Base-by-base conservation (phyloP, 768 basidiomycete genomes). In the Boletus fagicola region DNA sequence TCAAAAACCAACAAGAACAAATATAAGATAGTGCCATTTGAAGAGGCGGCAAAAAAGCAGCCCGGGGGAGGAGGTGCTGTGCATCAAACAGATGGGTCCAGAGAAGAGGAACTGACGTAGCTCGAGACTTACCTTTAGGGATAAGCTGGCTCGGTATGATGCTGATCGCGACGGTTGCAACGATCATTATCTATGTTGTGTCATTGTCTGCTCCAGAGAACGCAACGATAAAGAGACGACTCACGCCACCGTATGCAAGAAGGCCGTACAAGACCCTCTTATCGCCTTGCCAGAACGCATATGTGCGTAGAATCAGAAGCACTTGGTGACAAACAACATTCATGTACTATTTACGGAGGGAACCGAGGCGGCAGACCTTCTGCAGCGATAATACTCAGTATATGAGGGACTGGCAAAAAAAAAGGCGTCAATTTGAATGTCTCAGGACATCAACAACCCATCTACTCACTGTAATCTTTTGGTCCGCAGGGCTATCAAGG, bases 301-400 rank as follows among this genome's bases (percentile, higher is more conserved):
- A 65, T 5, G 65, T 68, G 53, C 59, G 62, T 20, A 65, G 24
- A 48, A 58, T 9, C 3, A 66, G 54, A 33, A 66, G 59, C 31
- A 45, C 66, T 68, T 42, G 18, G 18, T 20, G 11, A 40, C 30
- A 24, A 30, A 40, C 8, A 10, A 39, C 4, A n/a, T 50, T 47
- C 33, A 36, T 30, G 22, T 2, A 6, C 12, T 13, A 16, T 1
- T 26, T 22, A 15, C 1, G 13, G 15, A 49, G 13, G 26, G 24
- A 44, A 4, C 10, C 8, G 5, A 54, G 10, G 13, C 0, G 18
- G 49, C 52, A 1, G 2, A 62, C 62, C 10, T 54, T 63, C 62
- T n/a, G 62, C 61, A 11, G 49, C 53, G 31, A 54, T 26, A 22
- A 62, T 54, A n/a, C 45, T 45, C 3, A 62, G 5, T 1, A 33